Base-by-base conservation (phyloP, 176 grass and related monocot genomes). In the Urochloa ruziziensis region DNA sequence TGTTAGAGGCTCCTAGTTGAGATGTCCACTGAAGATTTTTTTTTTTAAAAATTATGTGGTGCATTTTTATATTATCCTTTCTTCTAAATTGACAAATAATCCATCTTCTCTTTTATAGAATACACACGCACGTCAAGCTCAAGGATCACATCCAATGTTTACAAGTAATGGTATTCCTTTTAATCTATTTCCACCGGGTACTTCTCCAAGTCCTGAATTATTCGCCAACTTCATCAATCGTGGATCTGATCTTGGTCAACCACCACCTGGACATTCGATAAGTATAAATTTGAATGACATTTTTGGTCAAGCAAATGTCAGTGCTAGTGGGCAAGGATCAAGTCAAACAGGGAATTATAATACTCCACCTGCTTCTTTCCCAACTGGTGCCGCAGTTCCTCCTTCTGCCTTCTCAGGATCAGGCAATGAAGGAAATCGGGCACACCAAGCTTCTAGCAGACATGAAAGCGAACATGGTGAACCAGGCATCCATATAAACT, bases 241-340 rank as follows among this genome's bases (percentile, higher is more conserved):
- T 24, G 77, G 82, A 60, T 53, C 91, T 34, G 82, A 66, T 82
- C 25, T 51, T 80, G 77, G 85, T 57, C 86, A 88, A 56, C 74
- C 72, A 57, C 77, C 91, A 80, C 14, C 85, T 83, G 54, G 59
- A 27, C 82, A 86, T 29, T 72, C 88, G 25, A 62, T 86, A 67
- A 77, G 51, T 71, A 90, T 90, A 86, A 85, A 90, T 66, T 56
- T 90, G 83, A 86, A 82, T 36, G 83, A 86, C 47, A 59, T 90
- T 57, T 82, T 90, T 56, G 73, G 73, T 33, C 71, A 78, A 86
- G 46, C 57, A 47, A 90, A 73, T 13, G 37, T 40, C 27, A 86
- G 66, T 16, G 70, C 37, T 47, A 77, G 61, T 7, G 65, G 72
- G 19, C 83, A 90, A 86, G 83, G 83, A 73, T 56, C 83, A n/a